Evolutionary conservation across 805 yeast species (phyloP).

Genomic region (Saturnispora bothae): DNA sequence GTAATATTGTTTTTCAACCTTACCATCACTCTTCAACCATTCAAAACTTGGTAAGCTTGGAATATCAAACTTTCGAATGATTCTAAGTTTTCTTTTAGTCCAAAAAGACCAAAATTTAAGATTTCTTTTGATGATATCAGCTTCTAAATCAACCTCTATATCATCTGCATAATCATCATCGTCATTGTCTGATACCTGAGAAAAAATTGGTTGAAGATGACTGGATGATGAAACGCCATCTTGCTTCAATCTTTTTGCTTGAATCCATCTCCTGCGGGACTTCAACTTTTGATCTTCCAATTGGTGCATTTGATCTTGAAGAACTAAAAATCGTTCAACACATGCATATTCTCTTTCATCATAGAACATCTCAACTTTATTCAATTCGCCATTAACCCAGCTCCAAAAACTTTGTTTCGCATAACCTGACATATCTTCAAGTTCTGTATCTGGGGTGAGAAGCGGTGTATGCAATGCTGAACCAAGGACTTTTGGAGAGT

Average conservation of each 20-base stretch:
- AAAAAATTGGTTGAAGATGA: background rate
- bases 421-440: slow-evolving; percentile 26
- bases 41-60: slow-evolving; percentile 33
- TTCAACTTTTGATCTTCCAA: slow-evolving; percentile 41
- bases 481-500: background rate
- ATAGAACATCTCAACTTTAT: slow-evolving; percentile 53
- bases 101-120: slow-evolving; percentile 16
- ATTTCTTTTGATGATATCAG: slow-evolving; percentile 12
- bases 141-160: slow-evolving; percentile 2
- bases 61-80: slow-evolving; percentile 28
- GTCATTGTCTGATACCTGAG: background rate
- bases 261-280: slow-evolving; percentile 15
- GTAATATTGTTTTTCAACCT: slow-evolving; percentile 27
- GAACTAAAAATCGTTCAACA: slow-evolving; percentile 43
- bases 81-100: slow-evolving; percentile 20
- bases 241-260: slow-evolving; percentile 9
- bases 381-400: slow-evolving; percentile 59
- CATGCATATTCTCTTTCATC: slow-evolving; percentile 49
- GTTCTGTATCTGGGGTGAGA: slow-evolving; percentile 14
- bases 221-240: slow-evolving; percentile 2
- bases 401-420: slow-evolving; percentile 39
- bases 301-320: slow-evolving; percentile 62
- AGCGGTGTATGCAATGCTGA: background rate
- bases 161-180: slow-evolving; percentile 11
- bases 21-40: slow-evolving; percentile 24